These are phyloP conservation scores for Sergeia podlipaevii DNA, from an alignment of 208 protist species.

Conservation along the genomic window DNA sequence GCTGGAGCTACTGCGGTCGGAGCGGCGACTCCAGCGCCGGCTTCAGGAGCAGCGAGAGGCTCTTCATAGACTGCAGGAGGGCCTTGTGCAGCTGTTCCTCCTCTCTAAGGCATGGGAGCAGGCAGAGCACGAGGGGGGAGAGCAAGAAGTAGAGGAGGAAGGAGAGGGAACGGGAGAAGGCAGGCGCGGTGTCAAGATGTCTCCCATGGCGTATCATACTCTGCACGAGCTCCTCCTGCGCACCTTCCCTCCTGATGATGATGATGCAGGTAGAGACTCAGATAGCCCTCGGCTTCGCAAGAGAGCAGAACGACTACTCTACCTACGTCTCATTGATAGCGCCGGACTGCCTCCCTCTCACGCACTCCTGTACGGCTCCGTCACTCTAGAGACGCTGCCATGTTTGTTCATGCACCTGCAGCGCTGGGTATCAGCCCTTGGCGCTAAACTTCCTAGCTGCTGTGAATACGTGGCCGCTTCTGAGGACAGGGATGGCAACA, in stretches of 20 bases:
- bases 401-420: constrained; percentile 1
- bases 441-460: neutral
- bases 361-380: constrained; percentile 14
- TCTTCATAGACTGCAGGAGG: constrained; percentile 17
- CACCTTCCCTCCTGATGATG: constrained; percentile 2
- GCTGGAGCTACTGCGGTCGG: constrained; percentile 10
- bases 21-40: constrained; percentile 18
- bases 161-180: neutral
- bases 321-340: constrained; percentile 9
- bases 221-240: constrained; percentile 37
- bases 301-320: neutral
- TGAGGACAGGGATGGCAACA: no score
- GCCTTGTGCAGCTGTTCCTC: constrained; percentile 12
- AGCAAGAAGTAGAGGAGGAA: constrained; percentile 1
- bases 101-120: no score
- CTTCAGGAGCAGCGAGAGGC: constrained; percentile 10
- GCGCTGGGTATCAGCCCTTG: neutral
- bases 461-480: no score
- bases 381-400: neutral
- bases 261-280: neutral
- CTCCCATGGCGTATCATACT: constrained; percentile 13
- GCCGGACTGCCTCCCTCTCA: constrained; percentile 9
- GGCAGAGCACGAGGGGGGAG: neutral
- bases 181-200: neutral
- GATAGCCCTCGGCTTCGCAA: neutral